Evolutionary conservation across 352 stramenopile species (phyloP).

Genomic region (Globisporangium yorkense): DNA sequence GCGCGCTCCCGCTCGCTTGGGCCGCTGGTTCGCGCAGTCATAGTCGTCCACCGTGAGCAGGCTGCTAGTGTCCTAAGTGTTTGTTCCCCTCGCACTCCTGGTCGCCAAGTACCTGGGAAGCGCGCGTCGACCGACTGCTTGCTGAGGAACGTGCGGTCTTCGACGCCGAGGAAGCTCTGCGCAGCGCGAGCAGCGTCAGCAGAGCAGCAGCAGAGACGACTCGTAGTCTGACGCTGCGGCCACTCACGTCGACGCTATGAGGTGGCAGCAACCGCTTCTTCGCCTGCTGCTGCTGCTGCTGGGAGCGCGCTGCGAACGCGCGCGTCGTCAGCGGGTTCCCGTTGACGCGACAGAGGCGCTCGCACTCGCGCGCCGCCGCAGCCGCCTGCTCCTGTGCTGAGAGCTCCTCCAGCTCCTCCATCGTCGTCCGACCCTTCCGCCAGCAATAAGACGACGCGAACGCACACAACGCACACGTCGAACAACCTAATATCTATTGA

Average conservation of each 20-base stretch:
- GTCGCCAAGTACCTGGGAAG: constrained; percentile 15
- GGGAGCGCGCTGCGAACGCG: constrained; percentile 21
- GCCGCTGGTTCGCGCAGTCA: constrained; percentile 10
- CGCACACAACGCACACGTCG: not conserved
- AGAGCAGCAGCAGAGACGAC: not conserved
- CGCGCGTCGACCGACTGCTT: constrained; percentile 21
- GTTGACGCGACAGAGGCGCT: constrained; percentile 31
- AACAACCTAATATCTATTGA: not conserved
- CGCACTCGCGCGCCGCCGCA: constrained; percentile 24
- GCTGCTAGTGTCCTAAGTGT: not conserved
- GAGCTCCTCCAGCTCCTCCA: constrained; percentile 21
- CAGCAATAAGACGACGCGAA: not conserved
- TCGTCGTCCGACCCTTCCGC: not conserved
- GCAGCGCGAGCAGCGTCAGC: not conserved
- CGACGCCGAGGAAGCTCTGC: constrained; percentile 39
- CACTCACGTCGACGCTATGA: constrained; percentile 7
- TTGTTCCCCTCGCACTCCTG: not conserved
- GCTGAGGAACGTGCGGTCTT: constrained; percentile 43
- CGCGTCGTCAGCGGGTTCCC: constrained; percentile 31
- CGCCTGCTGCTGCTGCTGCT: constrained; percentile 14
- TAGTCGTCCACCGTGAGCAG: not conserved
- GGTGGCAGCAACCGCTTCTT: not conserved
- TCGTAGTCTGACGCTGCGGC: not conserved
- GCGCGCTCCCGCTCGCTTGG: constrained; percentile 26
- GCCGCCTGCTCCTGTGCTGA: constrained; percentile 21